A percentile compares a stretch with the other conserved stretches of the same genome.
Evolutionary conservation across 495 filamentous ascomycete species (phyloP).

Genomic region (Hypoxylon trugodes): DNA sequence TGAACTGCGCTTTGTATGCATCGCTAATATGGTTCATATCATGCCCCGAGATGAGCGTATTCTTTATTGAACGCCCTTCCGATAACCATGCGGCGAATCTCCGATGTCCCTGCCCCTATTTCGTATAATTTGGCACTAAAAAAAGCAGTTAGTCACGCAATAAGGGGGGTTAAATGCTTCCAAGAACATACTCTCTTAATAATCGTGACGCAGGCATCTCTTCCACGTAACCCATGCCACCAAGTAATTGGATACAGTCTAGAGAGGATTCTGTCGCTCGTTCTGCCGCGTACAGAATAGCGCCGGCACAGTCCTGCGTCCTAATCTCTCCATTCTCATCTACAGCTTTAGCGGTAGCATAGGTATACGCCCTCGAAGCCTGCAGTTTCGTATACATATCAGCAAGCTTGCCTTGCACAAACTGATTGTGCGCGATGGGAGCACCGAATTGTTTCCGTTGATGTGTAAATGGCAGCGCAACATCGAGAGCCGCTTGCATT

Average conservation of each 20-base stretch:
- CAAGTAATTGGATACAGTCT: constrained; percentile 93
- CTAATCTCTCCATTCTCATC: constrained; percentile 75
- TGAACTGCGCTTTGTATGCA: constrained; percentile 32
- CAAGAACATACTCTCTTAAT: constrained; percentile 70
- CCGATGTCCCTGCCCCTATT: constrained; percentile 95
- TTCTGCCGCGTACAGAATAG: constrained; percentile 94
- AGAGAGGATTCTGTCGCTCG: constrained; percentile 87
- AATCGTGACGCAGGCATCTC: constrained; percentile 90
- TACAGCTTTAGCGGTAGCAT: constrained; percentile 75
- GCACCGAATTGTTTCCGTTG: constrained; percentile 85
- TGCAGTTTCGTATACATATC: constrained; percentile 97
- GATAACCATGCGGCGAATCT: constrained; percentile 93
- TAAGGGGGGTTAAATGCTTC: background rate
- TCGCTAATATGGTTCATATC: background rate
- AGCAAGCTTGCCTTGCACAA: constrained; percentile 91
- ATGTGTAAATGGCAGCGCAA: constrained; percentile 90
- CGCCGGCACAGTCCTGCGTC: constrained; percentile 93
- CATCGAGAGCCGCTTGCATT: constrained; percentile 91
- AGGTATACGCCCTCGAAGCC: constrained; percentile 81
- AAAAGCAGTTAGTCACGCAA: constrained; percentile 21
- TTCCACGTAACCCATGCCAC: constrained; percentile 95
- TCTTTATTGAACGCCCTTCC: constrained; percentile 94
- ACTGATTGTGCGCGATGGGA: constrained; percentile 91
- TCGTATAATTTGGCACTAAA: constrained; percentile 78
- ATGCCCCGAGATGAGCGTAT: constrained; percentile 62